Evolutionary conservation across 2,329 filamentous ascomycete genomes (phyloP).

Genomic region (Exutisphaerella laricina): DNA sequence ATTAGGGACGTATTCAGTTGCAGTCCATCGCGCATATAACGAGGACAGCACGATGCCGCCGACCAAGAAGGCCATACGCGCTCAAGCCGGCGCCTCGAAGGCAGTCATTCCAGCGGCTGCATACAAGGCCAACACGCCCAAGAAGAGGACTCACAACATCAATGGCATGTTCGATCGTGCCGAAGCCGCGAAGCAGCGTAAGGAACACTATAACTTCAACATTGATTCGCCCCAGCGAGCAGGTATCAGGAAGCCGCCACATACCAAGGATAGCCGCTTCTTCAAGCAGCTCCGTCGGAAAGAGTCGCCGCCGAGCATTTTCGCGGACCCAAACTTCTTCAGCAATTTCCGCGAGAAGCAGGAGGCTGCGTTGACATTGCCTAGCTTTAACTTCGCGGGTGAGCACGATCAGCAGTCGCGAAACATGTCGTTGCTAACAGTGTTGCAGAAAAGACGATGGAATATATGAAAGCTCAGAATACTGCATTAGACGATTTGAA

Average conservation of each 20-base stretch:
- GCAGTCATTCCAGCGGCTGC: background rate
- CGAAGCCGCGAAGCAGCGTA: constrained; percentile 4
- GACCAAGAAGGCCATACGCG: background rate
- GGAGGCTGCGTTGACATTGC: background rate
- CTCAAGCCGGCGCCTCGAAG: background rate
- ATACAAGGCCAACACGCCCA: constrained; percentile 14
- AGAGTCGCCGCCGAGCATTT: background rate
- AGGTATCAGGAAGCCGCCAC: constrained; percentile 11
- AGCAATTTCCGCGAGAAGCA: background rate
- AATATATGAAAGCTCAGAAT: background rate
- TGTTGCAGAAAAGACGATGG: background rate
- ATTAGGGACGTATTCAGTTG: background rate
- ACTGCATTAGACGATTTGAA: background rate
- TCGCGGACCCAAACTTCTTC: constrained; percentile 8
- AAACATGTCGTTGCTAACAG: background rate
- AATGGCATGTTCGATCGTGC: constrained; percentile 17
- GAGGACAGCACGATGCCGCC: background rate
- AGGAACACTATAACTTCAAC: background rate
- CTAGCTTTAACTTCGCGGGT: background rate
- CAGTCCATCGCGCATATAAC: background rate
- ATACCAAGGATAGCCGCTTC: constrained; percentile 5
- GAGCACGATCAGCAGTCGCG: background rate
- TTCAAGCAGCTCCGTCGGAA: constrained; percentile 4
- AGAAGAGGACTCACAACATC: constrained; percentile 11
- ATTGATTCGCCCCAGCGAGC: constrained; percentile 9